Conservation (phyloP, 345 rosid genomes). For the Arabidopsis suecica region DNA sequence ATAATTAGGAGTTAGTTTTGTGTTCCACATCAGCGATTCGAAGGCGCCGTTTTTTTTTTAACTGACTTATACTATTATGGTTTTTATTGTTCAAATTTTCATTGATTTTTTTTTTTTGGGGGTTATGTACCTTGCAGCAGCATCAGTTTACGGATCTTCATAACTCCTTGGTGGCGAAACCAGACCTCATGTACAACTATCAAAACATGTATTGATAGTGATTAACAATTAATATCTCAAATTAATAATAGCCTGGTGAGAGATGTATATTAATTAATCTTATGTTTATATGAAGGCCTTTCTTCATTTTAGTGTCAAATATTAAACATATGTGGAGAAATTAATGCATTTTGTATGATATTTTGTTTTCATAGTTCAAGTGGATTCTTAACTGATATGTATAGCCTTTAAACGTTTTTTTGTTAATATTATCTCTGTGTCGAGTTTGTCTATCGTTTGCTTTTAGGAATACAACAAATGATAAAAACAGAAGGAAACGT, state of each 20-base stretch:
- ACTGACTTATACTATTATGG: not conserved
- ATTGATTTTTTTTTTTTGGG: not conserved
- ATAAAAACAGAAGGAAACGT: not conserved
- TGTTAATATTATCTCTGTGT: not conserved
- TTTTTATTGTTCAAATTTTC: slow-evolving; percentile 14
- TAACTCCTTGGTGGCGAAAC: slow-evolving; percentile 14
- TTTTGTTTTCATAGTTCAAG: not conserved
- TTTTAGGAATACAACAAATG: not conserved
- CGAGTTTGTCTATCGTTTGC: not conserved
- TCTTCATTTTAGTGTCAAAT: slow-evolving; percentile 8
- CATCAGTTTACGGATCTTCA: slow-evolving; percentile 38
- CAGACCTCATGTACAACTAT: slow-evolving; percentile 39
- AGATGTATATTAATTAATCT: not conserved
- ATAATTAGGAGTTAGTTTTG: not conserved
- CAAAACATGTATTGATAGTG: slow-evolving; percentile 22
- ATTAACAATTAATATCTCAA: slow-evolving; percentile 10
- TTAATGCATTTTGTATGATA: slow-evolving; percentile 3
- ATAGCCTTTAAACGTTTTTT: not conserved
- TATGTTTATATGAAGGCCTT: slow-evolving; percentile 13
- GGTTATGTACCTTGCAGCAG: slow-evolving; percentile 35
- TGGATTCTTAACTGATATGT: not conserved
- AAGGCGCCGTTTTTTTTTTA: slow-evolving; percentile 6
- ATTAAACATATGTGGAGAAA: slow-evolving; percentile 13
- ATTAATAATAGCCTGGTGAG: not conserved
- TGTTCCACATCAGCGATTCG: slow-evolving; percentile 18